Base-by-base conservation (phyloP, 2,329 filamentous ascomycete species). In the Aspergillus puulaauensis region DNA sequence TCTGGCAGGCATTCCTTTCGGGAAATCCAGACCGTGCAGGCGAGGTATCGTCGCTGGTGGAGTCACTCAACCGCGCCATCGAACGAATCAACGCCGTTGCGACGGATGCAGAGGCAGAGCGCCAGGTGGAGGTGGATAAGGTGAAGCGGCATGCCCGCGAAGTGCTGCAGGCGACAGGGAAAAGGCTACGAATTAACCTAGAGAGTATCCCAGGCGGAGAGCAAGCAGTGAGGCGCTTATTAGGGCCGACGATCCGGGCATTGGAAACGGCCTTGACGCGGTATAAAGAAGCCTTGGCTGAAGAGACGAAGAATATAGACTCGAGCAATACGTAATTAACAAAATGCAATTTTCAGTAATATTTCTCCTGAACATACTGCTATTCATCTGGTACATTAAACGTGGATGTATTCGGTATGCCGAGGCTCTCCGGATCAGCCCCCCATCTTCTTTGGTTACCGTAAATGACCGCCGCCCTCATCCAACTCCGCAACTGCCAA, bases 1-100 rank as follows among this genome's bases (percentile, higher is more conserved):
- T 99, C 78, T 99, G 93, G 93, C 84, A 86, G 35, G 87, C 93
- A 0, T 99, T 96, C 69, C 82, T 96, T 24, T 97, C 93, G 0
- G 93, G 93, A 14, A 91, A 97, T 69, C 78, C 90, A 1, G 88
- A 91, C 59, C 87, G 91, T 35, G 90, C 91, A 0, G 82, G 82
- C 43, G 93, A 99, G 75, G 82, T 97, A 14, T 86, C 87, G 6
- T 91, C 90, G 61, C 82, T 97, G 47, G 87, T 90, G 7, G 90
- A 96, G 71, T 93, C 92, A 9, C 81, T 99, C 14, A 84, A 86
- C 59, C 86, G 89, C 58, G 93, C 91, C 0, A 80, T 87, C 56
- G 85, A 89, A 59, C 86, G 95, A 24, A 93, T 98, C 72, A 84
- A 89, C 57, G 87, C 88, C 15, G 90, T 97, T 1, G 90, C 89